Evolutionary conservation across 2,329 filamentous ascomycete genomes (phyloP), one percentile per base, ranked within the genome.

Genomic region (Aspergillus sp.): DNA sequence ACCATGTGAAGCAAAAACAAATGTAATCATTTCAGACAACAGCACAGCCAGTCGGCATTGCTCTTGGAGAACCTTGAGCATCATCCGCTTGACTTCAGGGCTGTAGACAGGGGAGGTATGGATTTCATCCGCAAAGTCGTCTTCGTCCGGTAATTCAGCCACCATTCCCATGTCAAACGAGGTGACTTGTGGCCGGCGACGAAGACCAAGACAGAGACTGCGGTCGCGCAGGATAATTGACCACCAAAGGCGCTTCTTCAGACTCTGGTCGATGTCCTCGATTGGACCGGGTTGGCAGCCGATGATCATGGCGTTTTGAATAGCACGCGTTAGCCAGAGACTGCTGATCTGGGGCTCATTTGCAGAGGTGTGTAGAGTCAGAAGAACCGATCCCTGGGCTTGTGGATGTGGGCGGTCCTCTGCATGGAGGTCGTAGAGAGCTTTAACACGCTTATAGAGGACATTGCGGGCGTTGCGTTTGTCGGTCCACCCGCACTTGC

Each of bases 231-330:
- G 72, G 41, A 84, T 72, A 57, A 81, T 82, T 57, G 80, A 81
- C 81, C 82, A 84, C 81, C 81, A 84, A 7, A 84, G 67, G 2
- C 81, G 73, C 66, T 83, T 84, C 33, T 79, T 73, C 7, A 74
- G 69, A 63, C 72, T 60, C 66, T 70, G 6, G 64, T 67, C 15
- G 65, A 75, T 62, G 69, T 74, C 63, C 14, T 65, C 64, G 1
- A 31, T 6, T 4, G 70, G 68, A 0, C 79, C 79, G 31, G 77
- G 75, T 44, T 80, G 75, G 1, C 76, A 77, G 41, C 79, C 77
- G 15, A 77, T 75, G 17, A 73, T 73, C 57, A 77, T 79, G 1
- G 81, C 80, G 54, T 81, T 79, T 62, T 82, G 77, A 49, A 83
- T 82, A 2, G 80, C 79, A 39, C 77, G 73, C 21, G 75, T 74